These are phyloP conservation scores for Podospora tetraspora DNA, from an alignment of 495 filamentous ascomycete genomes.

Conservation along the genomic window DNA sequence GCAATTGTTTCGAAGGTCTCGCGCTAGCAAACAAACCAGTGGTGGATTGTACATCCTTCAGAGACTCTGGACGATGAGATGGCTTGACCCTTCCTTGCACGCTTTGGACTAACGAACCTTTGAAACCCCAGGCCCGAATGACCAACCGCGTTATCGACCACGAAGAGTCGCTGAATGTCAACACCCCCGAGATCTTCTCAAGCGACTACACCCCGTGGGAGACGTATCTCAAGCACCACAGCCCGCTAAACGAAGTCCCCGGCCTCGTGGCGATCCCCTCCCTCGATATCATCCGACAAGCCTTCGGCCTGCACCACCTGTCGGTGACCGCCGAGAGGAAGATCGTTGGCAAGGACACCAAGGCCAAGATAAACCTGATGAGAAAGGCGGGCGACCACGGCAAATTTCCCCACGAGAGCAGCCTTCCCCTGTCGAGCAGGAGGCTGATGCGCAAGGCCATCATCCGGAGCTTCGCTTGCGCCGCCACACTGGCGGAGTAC, in stretches of 20 bases:
- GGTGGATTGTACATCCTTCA: neutral
- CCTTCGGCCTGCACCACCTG: neutral
- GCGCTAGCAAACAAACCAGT: no score
- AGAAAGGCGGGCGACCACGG: no score
- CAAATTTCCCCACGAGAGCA: neutral
- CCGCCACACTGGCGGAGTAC: neutral
- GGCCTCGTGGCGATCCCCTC: neutral
- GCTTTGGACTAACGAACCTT: neutral
- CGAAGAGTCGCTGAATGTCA: neutral
- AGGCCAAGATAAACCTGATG: neutral
- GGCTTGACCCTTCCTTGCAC: neutral
- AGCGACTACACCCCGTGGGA: neutral
- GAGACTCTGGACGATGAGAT: neutral
- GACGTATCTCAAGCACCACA: neutral
- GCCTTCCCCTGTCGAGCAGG: neutral
- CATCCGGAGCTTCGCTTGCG: neutral
- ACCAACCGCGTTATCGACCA: neutral
- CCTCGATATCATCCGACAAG: neutral
- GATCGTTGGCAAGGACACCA: neutral
- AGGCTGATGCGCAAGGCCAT: neutral
- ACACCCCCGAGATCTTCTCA: neutral
- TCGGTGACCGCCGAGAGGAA: neutral
- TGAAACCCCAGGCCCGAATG: neutral
- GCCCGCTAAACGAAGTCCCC: neutral
- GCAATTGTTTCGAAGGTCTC: no score